Conservation (phyloP, 2,329 filamentous ascomycete genomes). For the Thielaviopsis musarum region DNA sequence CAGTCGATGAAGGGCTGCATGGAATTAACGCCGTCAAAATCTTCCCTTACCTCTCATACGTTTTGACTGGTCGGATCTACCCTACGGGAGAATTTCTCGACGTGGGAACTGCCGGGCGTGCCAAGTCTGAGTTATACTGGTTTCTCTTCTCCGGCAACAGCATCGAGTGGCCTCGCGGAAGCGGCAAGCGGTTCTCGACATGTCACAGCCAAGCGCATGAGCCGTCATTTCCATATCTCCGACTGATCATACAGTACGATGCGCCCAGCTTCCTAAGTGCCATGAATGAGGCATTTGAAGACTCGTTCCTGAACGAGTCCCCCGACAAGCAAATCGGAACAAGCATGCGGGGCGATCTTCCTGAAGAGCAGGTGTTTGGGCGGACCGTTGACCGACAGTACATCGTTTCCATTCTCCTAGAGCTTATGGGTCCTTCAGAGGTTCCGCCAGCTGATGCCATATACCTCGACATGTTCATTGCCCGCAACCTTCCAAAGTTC, state of each 20-base stretch:
- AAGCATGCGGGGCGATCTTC: slow-evolving; percentile 30
- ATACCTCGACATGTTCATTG: slow-evolving; percentile 97
- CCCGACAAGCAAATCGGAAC: slow-evolving; percentile 44
- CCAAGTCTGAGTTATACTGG: slow-evolving; percentile 81
- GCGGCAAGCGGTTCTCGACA: slow-evolving; percentile 42
- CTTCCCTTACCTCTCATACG: slow-evolving; percentile 87
- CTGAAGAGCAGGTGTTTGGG: slow-evolving; percentile 50
- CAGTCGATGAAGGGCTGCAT: slow-evolving; percentile 34
- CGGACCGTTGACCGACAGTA: slow-evolving; percentile 79
- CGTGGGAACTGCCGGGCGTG: slow-evolving; percentile 53
- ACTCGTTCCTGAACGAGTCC: slow-evolving; percentile 75
- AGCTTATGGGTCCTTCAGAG: slow-evolving; percentile 66
- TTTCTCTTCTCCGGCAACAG: slow-evolving; percentile 80
- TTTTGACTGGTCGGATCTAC: slow-evolving; percentile 78
- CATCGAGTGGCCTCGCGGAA: slow-evolving; percentile 56
- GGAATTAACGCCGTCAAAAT: slow-evolving; percentile 69
- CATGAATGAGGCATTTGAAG: slow-evolving; percentile 93
- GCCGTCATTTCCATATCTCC: slow-evolving; percentile 70
- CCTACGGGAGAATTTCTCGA: slow-evolving; percentile 64
- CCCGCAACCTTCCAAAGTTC: slow-evolving; percentile 88
- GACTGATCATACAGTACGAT: slow-evolving; percentile 73
- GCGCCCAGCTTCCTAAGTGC: slow-evolving; percentile 85
- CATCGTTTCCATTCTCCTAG: slow-evolving; percentile 74
- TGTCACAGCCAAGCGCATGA: slow-evolving; percentile 38
- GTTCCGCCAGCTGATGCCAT: slow-evolving; percentile 73